phyloP scores from a whole-genome alignment of 306 rosid species.

The Ochetophila trinervis region DNA sequence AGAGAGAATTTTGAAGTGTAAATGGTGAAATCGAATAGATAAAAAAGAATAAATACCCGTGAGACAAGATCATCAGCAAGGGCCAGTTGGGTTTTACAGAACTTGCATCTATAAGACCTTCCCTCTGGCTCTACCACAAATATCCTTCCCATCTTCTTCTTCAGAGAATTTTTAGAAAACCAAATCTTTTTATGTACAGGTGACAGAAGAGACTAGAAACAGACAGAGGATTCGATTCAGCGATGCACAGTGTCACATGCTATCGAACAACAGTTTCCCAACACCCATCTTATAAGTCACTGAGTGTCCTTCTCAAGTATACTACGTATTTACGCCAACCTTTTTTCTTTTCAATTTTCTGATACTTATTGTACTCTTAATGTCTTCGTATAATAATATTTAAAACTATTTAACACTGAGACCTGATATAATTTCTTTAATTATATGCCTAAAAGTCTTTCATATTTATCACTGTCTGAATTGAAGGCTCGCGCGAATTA shows the following conservation, averaged over 20 bases:
- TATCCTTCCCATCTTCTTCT: slow-evolving; percentile 59
- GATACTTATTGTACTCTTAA: no score
- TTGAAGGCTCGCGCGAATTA: no score
- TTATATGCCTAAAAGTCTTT: no score
- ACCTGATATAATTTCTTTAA: no score
- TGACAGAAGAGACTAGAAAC: neutral
- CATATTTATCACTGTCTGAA: no score
- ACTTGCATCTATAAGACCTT: slow-evolving; percentile 82
- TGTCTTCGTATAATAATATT: no score
- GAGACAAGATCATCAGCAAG: slow-evolving; percentile 73
- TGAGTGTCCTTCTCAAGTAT: no score
- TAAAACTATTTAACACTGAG: no score
- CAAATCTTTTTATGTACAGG: neutral
- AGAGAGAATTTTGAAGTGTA: neutral
- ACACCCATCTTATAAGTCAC: no score
- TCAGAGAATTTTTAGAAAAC: neutral
- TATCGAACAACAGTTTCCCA: no score
- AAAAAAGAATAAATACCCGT: slow-evolving; percentile 34
- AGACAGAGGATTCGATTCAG: neutral
- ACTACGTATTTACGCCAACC: neutral
- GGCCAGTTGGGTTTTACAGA: slow-evolving; percentile 83
- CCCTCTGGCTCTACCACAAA: slow-evolving; percentile 85
- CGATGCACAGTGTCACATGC: neutral
- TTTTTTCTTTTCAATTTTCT: neutral
- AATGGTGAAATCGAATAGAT: neutral